phyloP scores from a whole-genome alignment of 345 rosid species.

The Gossypium arboreum region DNA sequence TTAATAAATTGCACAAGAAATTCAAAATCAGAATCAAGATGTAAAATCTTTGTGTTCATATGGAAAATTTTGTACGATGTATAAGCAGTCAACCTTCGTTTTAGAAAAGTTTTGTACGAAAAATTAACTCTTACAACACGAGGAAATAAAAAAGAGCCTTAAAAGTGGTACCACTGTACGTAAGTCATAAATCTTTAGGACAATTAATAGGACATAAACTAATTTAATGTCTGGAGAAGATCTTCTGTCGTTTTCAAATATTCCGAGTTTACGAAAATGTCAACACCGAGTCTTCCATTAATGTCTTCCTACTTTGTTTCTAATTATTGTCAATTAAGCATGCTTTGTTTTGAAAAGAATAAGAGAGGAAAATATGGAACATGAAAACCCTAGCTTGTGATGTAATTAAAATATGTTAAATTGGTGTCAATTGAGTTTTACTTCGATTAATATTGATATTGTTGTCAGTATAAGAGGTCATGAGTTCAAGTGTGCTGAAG shows the following conservation, averaged over 20 bases:
- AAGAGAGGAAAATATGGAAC: too few relatives aligned
- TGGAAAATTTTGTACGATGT: background rate
- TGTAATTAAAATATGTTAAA: too few relatives aligned
- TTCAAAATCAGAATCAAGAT: background rate
- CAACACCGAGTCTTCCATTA: background rate
- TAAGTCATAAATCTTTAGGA: too few relatives aligned
- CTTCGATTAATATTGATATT: too few relatives aligned
- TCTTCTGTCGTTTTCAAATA: background rate
- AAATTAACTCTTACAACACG: background rate
- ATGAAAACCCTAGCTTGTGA: too few relatives aligned
- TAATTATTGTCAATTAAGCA: background rate
- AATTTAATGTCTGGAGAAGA: background rate
- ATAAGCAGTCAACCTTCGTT: background rate
- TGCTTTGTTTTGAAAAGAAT: background rate
- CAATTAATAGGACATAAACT: background rate
- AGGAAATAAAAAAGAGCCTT: background rate
- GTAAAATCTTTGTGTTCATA: background rate
- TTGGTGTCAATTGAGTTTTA: too few relatives aligned
- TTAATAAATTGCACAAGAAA: too few relatives aligned
- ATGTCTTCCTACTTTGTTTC: background rate
- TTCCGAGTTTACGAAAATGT: too few relatives aligned
- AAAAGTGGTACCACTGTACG: too few relatives aligned
- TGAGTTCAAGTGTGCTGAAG: too few relatives aligned
- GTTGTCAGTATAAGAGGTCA: too few relatives aligned
- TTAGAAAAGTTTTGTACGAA: background rate